Percentiles rank a stretch among this genome's conserved stretches.
phyloP scores from a whole-genome alignment of 345 rosid species.

The Cardiospermum halicacabum region DNA sequence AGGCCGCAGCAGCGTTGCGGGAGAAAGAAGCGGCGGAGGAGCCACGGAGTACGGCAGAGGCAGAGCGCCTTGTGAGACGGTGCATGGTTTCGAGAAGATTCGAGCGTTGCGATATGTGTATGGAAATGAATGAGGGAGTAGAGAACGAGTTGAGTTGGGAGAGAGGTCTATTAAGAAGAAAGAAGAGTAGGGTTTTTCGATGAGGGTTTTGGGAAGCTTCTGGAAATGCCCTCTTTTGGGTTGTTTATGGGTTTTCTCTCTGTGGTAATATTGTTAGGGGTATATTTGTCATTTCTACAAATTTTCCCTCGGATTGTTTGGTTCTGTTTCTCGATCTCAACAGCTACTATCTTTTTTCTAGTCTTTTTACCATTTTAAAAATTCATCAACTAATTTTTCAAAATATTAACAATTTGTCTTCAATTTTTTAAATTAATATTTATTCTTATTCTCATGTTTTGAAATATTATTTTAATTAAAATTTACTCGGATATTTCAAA shows the following conservation, averaged over 20 bases:
- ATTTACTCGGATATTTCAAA: too few relatives aligned
- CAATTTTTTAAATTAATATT: too few relatives aligned
- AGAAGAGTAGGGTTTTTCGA: conserved; percentile 45
- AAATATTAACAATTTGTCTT: too few relatives aligned
- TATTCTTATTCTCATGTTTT: too few relatives aligned
- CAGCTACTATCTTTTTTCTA: too few relatives aligned
- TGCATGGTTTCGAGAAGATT: conserved; percentile 37
- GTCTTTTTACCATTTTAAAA: too few relatives aligned
- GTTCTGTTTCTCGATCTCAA: too few relatives aligned
- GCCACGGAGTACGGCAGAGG: conserved; percentile 47
- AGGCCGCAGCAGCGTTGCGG: conserved; percentile 29
- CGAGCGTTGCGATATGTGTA: not conserved
- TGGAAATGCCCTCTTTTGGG: conserved; percentile 36
- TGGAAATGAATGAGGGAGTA: not conserved
- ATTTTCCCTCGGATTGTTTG: too few relatives aligned
- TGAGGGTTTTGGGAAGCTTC: conserved; percentile 52
- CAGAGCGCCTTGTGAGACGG: conserved; percentile 61
- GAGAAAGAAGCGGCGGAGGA: conserved; percentile 30
- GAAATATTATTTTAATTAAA: too few relatives aligned
- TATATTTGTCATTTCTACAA: not conserved
- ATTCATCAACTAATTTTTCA: too few relatives aligned
- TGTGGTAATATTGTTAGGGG: too few relatives aligned
- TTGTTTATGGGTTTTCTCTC: too few relatives aligned
- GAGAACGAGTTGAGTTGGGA: not conserved
- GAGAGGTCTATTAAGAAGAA: not conserved